Percentiles rank a stretch among this genome's conserved stretches.
Conservation (phyloP, 225 moss, liverwort and hornwort species). For the Asterella californica region DNA sequence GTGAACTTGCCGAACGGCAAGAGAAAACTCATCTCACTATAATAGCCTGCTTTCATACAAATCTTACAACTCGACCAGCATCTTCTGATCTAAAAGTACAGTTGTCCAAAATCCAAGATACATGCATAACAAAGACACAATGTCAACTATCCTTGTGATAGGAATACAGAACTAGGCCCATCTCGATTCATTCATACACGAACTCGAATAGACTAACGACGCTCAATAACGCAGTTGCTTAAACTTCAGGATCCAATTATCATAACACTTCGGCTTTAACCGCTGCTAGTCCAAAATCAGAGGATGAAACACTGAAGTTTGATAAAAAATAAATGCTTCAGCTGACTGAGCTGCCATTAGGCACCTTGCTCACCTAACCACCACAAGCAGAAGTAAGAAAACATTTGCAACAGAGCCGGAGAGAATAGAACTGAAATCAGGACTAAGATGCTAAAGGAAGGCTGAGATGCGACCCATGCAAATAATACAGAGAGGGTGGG, state of each 20-base stretch:
- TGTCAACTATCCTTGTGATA: not conserved
- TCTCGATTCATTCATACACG: not conserved
- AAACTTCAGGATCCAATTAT: too few species aligned
- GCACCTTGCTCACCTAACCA: not conserved
- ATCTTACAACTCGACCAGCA: slow-evolving; percentile 53
- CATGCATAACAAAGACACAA: slow-evolving; percentile 23
- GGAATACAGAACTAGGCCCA: not conserved
- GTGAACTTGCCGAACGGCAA: slow-evolving; percentile 42
- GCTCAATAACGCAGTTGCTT: too few species aligned
- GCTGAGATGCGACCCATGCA: not conserved
- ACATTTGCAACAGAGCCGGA: not conserved
- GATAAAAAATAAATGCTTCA: too few species aligned
- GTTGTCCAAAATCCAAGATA: slow-evolving; percentile 56
- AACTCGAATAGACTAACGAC: too few species aligned
- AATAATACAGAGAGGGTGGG: not conserved
- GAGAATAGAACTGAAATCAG: not conserved
- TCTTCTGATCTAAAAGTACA: slow-evolving; percentile 49
- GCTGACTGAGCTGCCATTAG: too few species aligned
- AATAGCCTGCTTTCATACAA: slow-evolving; percentile 40
- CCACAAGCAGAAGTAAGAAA: not conserved
- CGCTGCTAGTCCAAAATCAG: too few species aligned
- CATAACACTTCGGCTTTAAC: too few species aligned
- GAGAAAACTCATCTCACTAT: slow-evolving; percentile 47
- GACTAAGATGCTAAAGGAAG: not conserved
- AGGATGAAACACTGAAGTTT: too few species aligned